A percentile compares a stretch with the other conserved stretches of the same genome.
phyloP scores from a whole-genome alignment of 805 yeast genomes.

The Metschnikowia dekortorum region DNA sequence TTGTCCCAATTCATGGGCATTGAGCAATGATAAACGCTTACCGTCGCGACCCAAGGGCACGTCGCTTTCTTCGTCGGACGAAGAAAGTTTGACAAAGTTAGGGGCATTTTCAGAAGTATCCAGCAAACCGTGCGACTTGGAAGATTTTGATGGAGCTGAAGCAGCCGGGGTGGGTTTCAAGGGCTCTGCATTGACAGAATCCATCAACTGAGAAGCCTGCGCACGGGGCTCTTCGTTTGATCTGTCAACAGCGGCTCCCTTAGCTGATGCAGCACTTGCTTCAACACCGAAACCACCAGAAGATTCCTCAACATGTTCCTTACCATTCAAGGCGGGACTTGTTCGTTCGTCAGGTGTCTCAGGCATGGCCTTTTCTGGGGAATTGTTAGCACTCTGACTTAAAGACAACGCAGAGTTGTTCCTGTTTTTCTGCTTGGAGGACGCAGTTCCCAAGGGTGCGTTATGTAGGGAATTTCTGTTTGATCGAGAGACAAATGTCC shows the following conservation, averaged over 20 bases:
- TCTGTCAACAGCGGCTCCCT: neutral
- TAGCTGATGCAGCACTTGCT: neutral
- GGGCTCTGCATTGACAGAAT: constrained; percentile 2
- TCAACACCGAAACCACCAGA: neutral
- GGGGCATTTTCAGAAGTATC: constrained; percentile 20
- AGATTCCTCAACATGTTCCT: neutral
- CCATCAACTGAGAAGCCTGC: neutral
- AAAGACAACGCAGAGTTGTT: neutral
- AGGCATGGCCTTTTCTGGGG: neutral
- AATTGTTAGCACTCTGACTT: neutral
- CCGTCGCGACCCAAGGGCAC: constrained; percentile 19
- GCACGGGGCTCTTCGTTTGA: neutral
- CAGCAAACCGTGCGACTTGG: neutral
- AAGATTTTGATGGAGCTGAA: neutral
- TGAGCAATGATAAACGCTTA: constrained; percentile 29
- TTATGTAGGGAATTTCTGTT: constrained; percentile 12
- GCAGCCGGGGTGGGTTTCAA: neutral
- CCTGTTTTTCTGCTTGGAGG: neutral
- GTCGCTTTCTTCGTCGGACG: constrained; percentile 29
- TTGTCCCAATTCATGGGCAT: constrained; percentile 29
- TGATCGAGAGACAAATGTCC: constrained; percentile 8
- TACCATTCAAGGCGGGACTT: neutral
- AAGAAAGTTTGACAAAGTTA: constrained; percentile 33
- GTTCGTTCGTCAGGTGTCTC: neutral
- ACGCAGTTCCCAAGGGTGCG: constrained; percentile 2